Conservation (phyloP, 805 yeast genomes). For the Teunomyces cretensis region DNA sequence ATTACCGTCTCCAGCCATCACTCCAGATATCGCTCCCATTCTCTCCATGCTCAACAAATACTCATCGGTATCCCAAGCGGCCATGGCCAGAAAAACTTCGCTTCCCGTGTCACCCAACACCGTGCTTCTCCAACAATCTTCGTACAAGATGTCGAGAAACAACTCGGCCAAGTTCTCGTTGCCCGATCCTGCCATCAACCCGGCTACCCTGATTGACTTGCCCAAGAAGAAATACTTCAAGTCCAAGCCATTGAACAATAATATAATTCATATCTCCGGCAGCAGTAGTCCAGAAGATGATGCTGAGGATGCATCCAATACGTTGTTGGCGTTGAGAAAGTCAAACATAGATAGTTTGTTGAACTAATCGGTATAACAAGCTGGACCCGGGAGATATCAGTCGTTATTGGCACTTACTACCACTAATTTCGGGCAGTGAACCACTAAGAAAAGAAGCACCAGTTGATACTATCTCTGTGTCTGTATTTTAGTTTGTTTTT, state of each 20-base stretch:
- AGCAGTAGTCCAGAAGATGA: slow-evolving; percentile 13
- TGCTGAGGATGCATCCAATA: slow-evolving; percentile 34
- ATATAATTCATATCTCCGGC: slow-evolving; percentile 12
- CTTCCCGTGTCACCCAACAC: slow-evolving; percentile 23
- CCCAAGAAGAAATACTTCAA: slow-evolving; percentile 34
- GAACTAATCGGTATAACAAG: slow-evolving; percentile 19
- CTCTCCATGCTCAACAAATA: slow-evolving; percentile 28
- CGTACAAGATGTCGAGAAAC: slow-evolving; percentile 2
- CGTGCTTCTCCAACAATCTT: slow-evolving; percentile 9
- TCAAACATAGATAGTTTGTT: slow-evolving; percentile 42
- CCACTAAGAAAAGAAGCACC: no score
- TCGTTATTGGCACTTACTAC: neutral
- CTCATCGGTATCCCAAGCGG: slow-evolving; percentile 4
- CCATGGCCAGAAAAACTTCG: slow-evolving; percentile 13
- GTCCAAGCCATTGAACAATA: slow-evolving; percentile 25
- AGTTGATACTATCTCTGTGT: neutral
- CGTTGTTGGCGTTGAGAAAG: slow-evolving; percentile 39
- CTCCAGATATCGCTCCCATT: slow-evolving; percentile 38
- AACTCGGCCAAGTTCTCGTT: slow-evolving; percentile 24
- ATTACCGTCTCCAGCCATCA: slow-evolving; percentile 35
- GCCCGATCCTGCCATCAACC: slow-evolving; percentile 41
- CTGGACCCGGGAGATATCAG: no score
- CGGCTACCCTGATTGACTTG: slow-evolving; percentile 11
- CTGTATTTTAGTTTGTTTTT: neutral
- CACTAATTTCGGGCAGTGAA: no score